phyloP scores from a whole-genome alignment of 371 early-diverging fungal genomes.

The Mortierella sp. region DNA sequence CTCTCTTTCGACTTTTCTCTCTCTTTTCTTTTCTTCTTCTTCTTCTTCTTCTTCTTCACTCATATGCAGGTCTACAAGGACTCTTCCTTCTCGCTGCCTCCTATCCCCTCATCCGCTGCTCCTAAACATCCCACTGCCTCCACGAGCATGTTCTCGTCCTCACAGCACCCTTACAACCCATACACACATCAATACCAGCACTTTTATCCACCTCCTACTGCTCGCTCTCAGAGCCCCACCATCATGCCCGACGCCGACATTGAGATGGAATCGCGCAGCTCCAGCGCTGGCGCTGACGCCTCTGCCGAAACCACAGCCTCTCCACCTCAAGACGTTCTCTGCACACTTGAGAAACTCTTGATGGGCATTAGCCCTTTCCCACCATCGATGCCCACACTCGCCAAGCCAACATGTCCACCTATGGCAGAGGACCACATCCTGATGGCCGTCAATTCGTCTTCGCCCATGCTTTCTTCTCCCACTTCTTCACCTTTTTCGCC shows the following conservation, averaged over 20 bases:
- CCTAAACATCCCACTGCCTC: slow-evolving; percentile 8
- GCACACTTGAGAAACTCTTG: slow-evolving; percentile 31
- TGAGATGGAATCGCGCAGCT: no score
- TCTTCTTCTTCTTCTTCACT: not conserved
- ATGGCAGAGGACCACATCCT: slow-evolving; percentile 16
- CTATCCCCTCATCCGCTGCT: no score
- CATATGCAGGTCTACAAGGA: slow-evolving; percentile 2
- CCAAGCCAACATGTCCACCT: slow-evolving; percentile 48
- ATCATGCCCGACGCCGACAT: no score
- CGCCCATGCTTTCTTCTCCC: not conserved
- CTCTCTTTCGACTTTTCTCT: slow-evolving; percentile 2
- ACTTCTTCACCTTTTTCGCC: not conserved
- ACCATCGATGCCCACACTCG: slow-evolving; percentile 42
- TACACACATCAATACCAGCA: slow-evolving; percentile 21
- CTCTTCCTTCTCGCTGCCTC: no score
- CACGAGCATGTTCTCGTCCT: slow-evolving; percentile 9
- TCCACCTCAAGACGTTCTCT: slow-evolving; percentile 27
- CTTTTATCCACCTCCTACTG: no score
- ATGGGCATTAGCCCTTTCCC: slow-evolving; percentile 52
- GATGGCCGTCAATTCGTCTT: slow-evolving; percentile 21
- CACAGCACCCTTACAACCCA: slow-evolving; percentile 42
- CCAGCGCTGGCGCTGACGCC: no score
- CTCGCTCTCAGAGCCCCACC: no score
- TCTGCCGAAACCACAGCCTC: slow-evolving; percentile 1
- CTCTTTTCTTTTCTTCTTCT: not conserved